Percentiles rank a stretch among this genome's conserved stretches.
Conservation (phyloP, 2,329 filamentous ascomycete genomes). For the Tolypocladium nubicola region DNA sequence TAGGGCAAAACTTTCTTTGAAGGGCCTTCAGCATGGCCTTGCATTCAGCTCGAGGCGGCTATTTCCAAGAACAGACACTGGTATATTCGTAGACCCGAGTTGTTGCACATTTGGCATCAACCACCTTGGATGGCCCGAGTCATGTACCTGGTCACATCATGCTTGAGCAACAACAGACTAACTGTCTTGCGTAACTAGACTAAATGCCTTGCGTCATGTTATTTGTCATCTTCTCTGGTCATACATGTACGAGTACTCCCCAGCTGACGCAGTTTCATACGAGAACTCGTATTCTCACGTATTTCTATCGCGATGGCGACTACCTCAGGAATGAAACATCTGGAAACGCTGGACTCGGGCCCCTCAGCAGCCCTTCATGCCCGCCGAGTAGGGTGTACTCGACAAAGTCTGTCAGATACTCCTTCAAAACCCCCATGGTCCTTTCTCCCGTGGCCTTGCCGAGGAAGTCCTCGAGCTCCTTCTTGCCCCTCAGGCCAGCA, state of each 20-base stretch:
- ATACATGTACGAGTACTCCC: neutral
- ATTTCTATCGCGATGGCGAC: neutral
- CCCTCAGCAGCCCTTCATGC: neutral
- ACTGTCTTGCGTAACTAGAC: too few species aligned
- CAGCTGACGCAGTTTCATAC: too few species aligned
- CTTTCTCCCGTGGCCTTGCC: neutral
- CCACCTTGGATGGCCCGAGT: neutral
- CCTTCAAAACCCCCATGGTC: neutral
- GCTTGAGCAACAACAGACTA: neutral
- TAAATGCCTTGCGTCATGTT: too few species aligned
- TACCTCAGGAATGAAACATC: neutral
- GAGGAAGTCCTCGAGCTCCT: neutral
- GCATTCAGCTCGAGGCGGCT: neutral
- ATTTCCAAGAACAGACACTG: neutral
- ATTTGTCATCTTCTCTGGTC: neutral
- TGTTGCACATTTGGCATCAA: neutral
- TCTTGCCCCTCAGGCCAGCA: constrained; percentile 7
- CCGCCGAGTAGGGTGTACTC: neutral
- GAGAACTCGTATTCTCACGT: too few species aligned
- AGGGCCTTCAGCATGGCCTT: too few species aligned
- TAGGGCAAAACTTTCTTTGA: too few species aligned
- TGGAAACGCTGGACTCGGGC: neutral
- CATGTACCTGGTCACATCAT: neutral
- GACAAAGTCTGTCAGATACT: neutral
- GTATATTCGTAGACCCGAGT: neutral